Conservation (phyloP, 176 grass and related monocot genomes). For the Oryza longistaminata region DNA sequence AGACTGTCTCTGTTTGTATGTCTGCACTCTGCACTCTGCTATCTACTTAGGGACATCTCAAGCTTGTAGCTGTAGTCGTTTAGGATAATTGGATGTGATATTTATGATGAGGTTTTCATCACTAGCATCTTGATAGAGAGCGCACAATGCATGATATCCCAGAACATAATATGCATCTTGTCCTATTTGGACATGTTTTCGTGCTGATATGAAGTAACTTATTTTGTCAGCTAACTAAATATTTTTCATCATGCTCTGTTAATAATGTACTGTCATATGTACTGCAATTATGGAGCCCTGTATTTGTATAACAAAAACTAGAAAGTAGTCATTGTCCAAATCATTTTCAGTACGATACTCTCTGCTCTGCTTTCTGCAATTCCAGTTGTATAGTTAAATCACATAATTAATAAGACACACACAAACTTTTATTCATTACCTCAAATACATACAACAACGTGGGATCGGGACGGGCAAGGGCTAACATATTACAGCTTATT, state of each 20-base stretch:
- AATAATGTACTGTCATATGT: background rate
- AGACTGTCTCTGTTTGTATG: background rate
- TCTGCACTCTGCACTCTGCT: background rate
- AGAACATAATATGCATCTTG: background rate
- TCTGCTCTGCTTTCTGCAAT: background rate
- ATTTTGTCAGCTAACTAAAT: background rate
- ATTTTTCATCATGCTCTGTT: background rate
- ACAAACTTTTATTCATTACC: conserved; percentile 30
- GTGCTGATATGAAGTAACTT: background rate
- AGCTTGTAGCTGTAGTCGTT: background rate
- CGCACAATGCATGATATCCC: background rate
- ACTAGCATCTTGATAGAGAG: background rate
- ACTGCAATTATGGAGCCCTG: background rate
- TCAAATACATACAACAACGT: conserved; percentile 24
- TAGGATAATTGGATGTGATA: background rate
- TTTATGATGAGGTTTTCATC: background rate
- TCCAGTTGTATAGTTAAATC: background rate
- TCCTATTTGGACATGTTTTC: conserved; percentile 8
- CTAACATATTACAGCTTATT: conserved; percentile 6
- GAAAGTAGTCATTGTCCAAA: background rate
- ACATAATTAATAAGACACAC: background rate
- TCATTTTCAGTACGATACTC: background rate
- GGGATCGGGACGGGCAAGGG: background rate
- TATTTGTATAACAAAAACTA: conserved; percentile 17
- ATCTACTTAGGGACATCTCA: background rate